A percentile compares a stretch with the other conserved stretches of the same genome.
These are phyloP conservation scores for Lactarius akahatsu DNA, from an alignment of 768 basidiomycete species.

Conservation along the genomic window DNA sequence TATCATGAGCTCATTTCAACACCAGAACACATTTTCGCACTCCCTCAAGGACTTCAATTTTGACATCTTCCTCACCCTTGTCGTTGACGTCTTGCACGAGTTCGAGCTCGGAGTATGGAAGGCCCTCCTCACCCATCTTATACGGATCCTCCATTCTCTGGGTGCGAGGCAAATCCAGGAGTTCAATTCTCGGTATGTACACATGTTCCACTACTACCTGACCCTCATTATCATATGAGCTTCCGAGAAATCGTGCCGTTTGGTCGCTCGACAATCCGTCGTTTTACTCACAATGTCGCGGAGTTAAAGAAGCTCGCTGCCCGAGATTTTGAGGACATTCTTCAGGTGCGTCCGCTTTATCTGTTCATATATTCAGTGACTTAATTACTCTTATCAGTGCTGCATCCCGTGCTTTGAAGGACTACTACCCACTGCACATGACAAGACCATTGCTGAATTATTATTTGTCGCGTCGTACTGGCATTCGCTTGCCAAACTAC, in stretches of 20 bases:
- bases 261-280: neutral
- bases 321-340: neutral
- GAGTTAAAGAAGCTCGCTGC: neutral
- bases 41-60: too few species aligned
- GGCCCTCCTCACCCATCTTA: too few species aligned
- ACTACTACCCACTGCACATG: neutral
- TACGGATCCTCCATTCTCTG: neutral
- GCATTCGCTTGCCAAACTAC: neutral
- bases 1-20: too few species aligned
- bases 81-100: too few species aligned
- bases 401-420: neutral
- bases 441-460: neutral
- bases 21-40: too few species aligned
- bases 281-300: neutral
- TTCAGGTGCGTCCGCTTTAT: neutral
- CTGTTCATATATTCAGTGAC: neutral
- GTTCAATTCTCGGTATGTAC: neutral
- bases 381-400: neutral
- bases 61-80: too few species aligned
- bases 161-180: neutral
- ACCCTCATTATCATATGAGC: neutral
- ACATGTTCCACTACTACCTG: too few species aligned
- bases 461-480: neutral
- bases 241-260: neutral
- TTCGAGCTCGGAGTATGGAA: too few species aligned